phyloP scores from a whole-genome alignment of 495 filamentous ascomycete species.

The Penicillium angulare region DNA sequence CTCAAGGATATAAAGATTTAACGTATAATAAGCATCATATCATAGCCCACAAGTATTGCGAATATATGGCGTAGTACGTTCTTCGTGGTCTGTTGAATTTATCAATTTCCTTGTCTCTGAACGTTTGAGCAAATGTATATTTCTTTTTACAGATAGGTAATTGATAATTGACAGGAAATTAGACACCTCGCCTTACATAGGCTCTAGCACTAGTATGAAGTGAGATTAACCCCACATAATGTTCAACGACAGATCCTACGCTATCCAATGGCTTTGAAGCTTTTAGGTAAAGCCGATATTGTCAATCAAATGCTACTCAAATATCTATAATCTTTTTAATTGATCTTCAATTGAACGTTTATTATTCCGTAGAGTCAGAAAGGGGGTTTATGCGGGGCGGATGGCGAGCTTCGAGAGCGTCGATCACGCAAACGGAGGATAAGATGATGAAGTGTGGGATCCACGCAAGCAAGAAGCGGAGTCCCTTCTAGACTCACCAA shows the following conservation, averaged over 20 bases:
- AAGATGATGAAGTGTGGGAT: conserved; percentile 20
- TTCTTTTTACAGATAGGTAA: too few relatives aligned
- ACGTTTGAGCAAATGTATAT: background rate
- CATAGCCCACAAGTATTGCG: background rate
- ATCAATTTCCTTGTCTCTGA: too few relatives aligned
- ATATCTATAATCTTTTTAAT: background rate
- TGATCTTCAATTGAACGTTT: background rate
- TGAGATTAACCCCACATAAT: too few relatives aligned
- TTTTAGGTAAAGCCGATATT: background rate
- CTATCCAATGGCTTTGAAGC: too few relatives aligned
- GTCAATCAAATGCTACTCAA: background rate
- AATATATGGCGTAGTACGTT: background rate
- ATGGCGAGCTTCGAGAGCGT: background rate
- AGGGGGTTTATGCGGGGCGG: background rate
- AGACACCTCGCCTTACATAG: too few relatives aligned
- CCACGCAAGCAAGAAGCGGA: background rate
- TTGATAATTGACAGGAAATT: too few relatives aligned
- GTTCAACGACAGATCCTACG: too few relatives aligned
- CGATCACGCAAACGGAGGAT: conserved; percentile 23
- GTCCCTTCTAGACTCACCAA: background rate
- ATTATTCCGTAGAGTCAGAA: background rate
- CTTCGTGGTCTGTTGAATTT: background rate
- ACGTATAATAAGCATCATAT: background rate
- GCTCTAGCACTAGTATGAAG: too few relatives aligned
- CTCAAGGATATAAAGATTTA: background rate